A percentile compares a stretch with the other conserved stretches of the same genome.
Evolutionary conservation across 176 grass and related monocot genomes (phyloP).

Genomic region (Phyllostachys edulis): DNA sequence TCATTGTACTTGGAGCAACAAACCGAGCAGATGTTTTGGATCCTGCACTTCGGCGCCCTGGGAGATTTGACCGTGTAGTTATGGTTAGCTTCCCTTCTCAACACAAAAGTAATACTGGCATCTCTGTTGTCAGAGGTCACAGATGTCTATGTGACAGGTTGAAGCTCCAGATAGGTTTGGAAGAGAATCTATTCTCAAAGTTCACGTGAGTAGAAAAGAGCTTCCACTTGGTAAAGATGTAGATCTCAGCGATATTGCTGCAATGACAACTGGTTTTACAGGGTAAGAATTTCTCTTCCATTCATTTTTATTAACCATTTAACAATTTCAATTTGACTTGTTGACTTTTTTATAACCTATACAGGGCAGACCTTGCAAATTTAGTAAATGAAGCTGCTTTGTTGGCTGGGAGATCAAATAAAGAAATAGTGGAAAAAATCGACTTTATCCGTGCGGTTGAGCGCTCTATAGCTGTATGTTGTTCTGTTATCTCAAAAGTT

Average conservation of each 20-base stretch:
- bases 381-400: slow-evolving; percentile 99
- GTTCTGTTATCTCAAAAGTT: slow-evolving; percentile 17
- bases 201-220: slow-evolving; percentile 87
- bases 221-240: slow-evolving; percentile 92
- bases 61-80: slow-evolving; percentile 98
- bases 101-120: slow-evolving; percentile 3
- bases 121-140: slow-evolving; percentile 22
- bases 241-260: slow-evolving; percentile 80
- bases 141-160: slow-evolving; percentile 59
- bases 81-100: slow-evolving; percentile 54
- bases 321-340: slow-evolving; percentile 25
- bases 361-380: slow-evolving; percentile 99
- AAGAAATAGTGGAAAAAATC: slow-evolving; percentile 95
- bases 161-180: slow-evolving; percentile 90
- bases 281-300: slow-evolving; percentile 51
- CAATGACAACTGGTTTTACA: slow-evolving; percentile 99
- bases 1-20: slow-evolving; percentile 95
- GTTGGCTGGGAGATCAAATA: slow-evolving; percentile 81
- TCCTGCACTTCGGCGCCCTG: slow-evolving; percentile 90
- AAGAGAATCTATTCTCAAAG: slow-evolving; percentile 93
- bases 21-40: slow-evolving; percentile 97
- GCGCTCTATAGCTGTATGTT: slow-evolving; percentile 98
- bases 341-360: slow-evolving; percentile 37
- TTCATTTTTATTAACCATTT: slow-evolving; percentile 20
- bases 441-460: slow-evolving; percentile 96